phyloP scores from a whole-genome alignment of 352 stramenopile genomes.

The Salisapilia sapeloensis region DNA sequence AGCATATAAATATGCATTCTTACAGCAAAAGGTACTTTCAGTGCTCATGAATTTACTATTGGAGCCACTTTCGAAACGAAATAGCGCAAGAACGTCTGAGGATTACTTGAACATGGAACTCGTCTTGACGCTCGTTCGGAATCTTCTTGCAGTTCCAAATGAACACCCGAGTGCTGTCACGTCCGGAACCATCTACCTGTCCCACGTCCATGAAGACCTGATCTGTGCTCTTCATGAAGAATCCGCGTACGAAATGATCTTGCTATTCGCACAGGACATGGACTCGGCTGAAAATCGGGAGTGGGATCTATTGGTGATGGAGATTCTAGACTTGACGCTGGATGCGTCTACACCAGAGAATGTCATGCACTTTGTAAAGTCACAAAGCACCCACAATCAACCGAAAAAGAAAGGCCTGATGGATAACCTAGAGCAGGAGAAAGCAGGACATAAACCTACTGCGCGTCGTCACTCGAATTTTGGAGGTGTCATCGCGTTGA shows the following conservation, averaged over 20 bases:
- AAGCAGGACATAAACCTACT: slow-evolving; percentile 12
- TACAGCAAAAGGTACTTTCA: slow-evolving; percentile 41
- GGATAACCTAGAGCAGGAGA: slow-evolving; percentile 30
- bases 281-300: slow-evolving; percentile 68
- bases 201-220: slow-evolving; percentile 65
- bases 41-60: slow-evolving; percentile 79
- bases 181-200: slow-evolving; percentile 55
- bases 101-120: slow-evolving; percentile 81
- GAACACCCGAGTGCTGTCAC: slow-evolving; percentile 68
- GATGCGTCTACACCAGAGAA: slow-evolving; percentile 48
- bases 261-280: slow-evolving; percentile 76
- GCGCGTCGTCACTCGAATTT: slow-evolving; percentile 76
- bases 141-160: slow-evolving; percentile 71
- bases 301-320: slow-evolving; percentile 81
- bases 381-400: slow-evolving; percentile 1
- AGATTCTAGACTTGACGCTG: slow-evolving; percentile 75
- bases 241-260: slow-evolving; percentile 76
- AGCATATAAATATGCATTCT: slow-evolving; percentile 77
- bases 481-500: slow-evolving; percentile 66
- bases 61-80: slow-evolving; percentile 52
- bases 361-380: slow-evolving; percentile 40
- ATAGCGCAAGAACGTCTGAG: slow-evolving; percentile 27
- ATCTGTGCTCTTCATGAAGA: slow-evolving; percentile 65
- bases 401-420: slow-evolving; percentile 12
- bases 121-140: slow-evolving; percentile 71